Conservation (phyloP, 2,329 filamentous ascomycete genomes). For the Karstenula rhodostoma region DNA sequence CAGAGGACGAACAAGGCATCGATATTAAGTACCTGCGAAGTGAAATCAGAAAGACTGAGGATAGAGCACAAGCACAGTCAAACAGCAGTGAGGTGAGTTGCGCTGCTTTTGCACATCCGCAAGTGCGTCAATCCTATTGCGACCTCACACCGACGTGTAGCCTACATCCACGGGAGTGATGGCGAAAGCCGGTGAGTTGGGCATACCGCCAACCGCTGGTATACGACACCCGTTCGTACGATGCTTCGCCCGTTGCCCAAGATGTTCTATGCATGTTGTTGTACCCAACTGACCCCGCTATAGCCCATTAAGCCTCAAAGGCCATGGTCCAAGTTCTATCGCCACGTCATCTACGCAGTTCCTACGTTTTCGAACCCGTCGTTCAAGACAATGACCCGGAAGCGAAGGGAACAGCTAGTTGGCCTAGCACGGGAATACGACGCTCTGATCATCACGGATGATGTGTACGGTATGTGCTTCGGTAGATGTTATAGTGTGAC, state of each 20-base stretch:
- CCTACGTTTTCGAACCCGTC: slow-evolving; percentile 91
- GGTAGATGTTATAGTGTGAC: not conserved
- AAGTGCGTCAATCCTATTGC: not conserved
- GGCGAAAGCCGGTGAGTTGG: not conserved
- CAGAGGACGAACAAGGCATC: slow-evolving; percentile 80
- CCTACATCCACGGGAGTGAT: not conserved
- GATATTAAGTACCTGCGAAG: slow-evolving; percentile 69
- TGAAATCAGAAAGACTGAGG: slow-evolving; percentile 61
- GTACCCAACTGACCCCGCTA: slow-evolving; percentile 21
- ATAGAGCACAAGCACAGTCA: slow-evolving; percentile 45
- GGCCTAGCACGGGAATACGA: slow-evolving; percentile 79
- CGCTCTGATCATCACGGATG: slow-evolving; percentile 84
- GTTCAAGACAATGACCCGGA: slow-evolving; percentile 78
- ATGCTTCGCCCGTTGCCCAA: not conserved
- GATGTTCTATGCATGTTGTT: not conserved
- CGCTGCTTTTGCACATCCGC: not conserved
- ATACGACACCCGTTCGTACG: not conserved
- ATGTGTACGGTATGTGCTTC: slow-evolving; percentile 71
- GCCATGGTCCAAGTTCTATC: slow-evolving; percentile 78
- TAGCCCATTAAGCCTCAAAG: slow-evolving; percentile 66
- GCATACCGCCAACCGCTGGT: not conserved
- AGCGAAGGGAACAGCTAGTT: slow-evolving; percentile 73
- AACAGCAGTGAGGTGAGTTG: slow-evolving; percentile 55
- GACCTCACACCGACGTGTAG: not conserved
- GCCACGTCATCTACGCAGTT: slow-evolving; percentile 86